A percentile compares a stretch with the other conserved stretches of the same genome.
Conservation (phyloP, 176 grass and related monocot genomes). For the Dendrocalamus sinicus region DNA sequence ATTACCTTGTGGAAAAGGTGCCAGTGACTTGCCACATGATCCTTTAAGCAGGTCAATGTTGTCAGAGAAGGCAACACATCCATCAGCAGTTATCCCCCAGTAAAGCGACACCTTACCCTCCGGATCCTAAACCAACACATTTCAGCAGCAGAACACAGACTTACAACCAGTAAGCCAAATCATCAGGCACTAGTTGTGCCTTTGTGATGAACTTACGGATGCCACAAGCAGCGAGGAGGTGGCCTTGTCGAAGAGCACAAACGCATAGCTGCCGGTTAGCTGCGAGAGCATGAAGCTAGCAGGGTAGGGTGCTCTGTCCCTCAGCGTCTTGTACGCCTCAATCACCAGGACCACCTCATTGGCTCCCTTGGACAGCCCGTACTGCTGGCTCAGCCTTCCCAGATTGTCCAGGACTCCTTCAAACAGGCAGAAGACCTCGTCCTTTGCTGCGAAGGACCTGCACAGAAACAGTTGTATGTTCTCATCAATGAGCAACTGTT, state of each 20-base stretch:
- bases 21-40: conserved; percentile 95
- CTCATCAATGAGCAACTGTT: not conserved
- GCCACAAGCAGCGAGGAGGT: conserved; percentile 75
- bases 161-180: not conserved
- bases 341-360: conserved; percentile 82
- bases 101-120: conserved; percentile 79
- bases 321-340: conserved; percentile 83
- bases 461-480: not conserved
- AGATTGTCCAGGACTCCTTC: conserved; percentile 82
- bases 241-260: conserved; percentile 91
- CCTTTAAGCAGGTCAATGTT: conserved; percentile 82
- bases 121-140: conserved; percentile 41
- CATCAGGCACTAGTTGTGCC: too few relatives aligned
- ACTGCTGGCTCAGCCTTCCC: conserved; percentile 74
- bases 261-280: conserved; percentile 76
- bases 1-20: conserved; percentile 87
- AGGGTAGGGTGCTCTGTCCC: conserved; percentile 83
- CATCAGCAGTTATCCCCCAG: conserved; percentile 92
- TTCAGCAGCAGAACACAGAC: not conserved
- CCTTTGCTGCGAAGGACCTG: conserved; percentile 84
- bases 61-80: conserved; percentile 78
- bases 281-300: conserved; percentile 86
- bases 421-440: conserved; percentile 97
- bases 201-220: conserved; percentile 49
- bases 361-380: conserved; percentile 83